Evolutionary conservation across 768 basidiomycete genomes (phyloP).

Genomic region (Suillus occidentalis): DNA sequence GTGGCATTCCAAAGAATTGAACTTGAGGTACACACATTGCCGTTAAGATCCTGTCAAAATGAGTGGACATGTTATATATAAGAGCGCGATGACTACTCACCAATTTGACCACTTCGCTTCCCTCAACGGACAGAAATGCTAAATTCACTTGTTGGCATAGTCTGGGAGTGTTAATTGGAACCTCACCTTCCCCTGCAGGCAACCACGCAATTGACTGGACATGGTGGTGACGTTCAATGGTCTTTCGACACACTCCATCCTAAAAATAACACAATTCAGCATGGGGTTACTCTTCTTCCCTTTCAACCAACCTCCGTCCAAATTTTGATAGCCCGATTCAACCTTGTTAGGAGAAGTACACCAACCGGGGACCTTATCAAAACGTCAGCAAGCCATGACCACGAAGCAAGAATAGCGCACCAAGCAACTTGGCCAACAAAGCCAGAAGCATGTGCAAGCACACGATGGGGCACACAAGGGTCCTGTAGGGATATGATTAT

Average conservation of each 20-base stretch:
- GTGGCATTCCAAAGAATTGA: neutral
- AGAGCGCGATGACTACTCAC: conserved; percentile 34
- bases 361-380: conserved; percentile 63
- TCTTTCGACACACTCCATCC: conserved; percentile 69
- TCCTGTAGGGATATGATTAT: conserved; percentile 38
- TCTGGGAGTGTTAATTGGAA: neutral
- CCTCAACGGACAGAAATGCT: conserved; percentile 76
- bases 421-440: conserved; percentile 79
- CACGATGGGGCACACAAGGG: conserved; percentile 57
- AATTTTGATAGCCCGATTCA: conserved; percentile 62
- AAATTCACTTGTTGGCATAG: neutral
- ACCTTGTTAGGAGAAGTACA: conserved; percentile 60
- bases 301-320: conserved; percentile 58
- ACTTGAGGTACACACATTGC: conserved; percentile 42
- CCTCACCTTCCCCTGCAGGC: conserved; percentile 57
- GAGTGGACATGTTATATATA: conserved; percentile 8
- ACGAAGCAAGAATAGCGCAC: conserved; percentile 31
- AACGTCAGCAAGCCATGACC: conserved; percentile 5
- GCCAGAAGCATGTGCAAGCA: conserved; percentile 66
- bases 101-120: conserved; percentile 57
- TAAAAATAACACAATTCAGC: conserved; percentile 22
- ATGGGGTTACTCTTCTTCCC: no score
- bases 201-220: conserved; percentile 73
- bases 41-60: conserved; percentile 50
- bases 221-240: conserved; percentile 53